These are phyloP conservation scores for Mortierella sp. DNA, from an alignment of 371 early-diverging fungal genomes.

Conservation along the genomic window DNA sequence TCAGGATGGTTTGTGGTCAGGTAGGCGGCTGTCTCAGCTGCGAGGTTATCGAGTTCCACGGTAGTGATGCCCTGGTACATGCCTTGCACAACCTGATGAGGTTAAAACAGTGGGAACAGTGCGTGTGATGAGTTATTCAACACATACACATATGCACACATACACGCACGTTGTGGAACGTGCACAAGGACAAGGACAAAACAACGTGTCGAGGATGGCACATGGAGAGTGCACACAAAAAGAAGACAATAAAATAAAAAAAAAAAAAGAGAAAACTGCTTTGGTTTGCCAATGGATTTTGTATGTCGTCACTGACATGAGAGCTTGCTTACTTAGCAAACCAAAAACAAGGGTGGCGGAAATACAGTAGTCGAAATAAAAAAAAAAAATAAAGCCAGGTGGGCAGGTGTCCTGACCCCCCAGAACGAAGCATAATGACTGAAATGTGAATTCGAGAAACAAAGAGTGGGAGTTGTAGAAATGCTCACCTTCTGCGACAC, in stretches of 20 bases:
- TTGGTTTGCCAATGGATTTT: no score
- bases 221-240: no score
- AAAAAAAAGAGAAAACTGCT: no score
- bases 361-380: background rate
- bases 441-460: no score
- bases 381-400: background rate
- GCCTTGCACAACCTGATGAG: slow-evolving; percentile 86
- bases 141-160: background rate
- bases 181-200: background rate
- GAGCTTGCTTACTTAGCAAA: no score
- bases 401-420: no score
- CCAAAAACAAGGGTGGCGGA: no score
- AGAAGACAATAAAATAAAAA: no score
- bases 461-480: background rate
- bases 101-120: background rate
- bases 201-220: background rate
- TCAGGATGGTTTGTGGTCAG: slow-evolving; percentile 98
- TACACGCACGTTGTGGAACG: no score
- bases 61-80: slow-evolving; percentile 98
- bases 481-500: slow-evolving; percentile 90
- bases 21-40: slow-evolving; percentile 97
- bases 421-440: no score
- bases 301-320: no score
- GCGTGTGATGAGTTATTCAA: background rate
- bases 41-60: slow-evolving; percentile 97